These are phyloP conservation scores for Camelina hispida DNA, from an alignment of 345 rosid genomes.

Conservation along the genomic window DNA sequence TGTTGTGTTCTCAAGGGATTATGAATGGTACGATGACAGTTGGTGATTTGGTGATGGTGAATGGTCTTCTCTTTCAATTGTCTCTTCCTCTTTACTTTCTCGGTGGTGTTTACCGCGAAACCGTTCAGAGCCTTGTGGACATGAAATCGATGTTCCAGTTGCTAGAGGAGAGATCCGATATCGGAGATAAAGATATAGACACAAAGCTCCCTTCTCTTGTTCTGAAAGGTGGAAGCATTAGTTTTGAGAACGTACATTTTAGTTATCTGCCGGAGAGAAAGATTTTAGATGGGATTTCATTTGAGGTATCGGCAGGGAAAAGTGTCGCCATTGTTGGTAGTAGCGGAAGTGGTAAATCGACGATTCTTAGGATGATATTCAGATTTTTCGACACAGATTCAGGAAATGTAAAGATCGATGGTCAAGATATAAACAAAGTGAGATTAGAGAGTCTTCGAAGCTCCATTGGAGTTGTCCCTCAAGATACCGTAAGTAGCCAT, in stretches of 20 bases:
- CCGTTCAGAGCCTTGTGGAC: slow-evolving; percentile 90
- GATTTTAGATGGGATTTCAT: slow-evolving; percentile 87
- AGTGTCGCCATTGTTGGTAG: slow-evolving; percentile 96
- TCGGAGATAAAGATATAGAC: slow-evolving; percentile 62
- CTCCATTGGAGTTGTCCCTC: slow-evolving; percentile 91
- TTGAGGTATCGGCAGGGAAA: slow-evolving; percentile 85
- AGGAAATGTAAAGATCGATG: slow-evolving; percentile 84
- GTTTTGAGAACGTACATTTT: slow-evolving; percentile 80
- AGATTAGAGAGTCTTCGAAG: slow-evolving; percentile 69
- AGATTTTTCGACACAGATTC: slow-evolving; percentile 78
- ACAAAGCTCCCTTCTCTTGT: slow-evolving; percentile 70
- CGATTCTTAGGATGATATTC: slow-evolving; percentile 88
- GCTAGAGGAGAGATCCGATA: slow-evolving; percentile 86
- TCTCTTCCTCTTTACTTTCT: slow-evolving; percentile 96
- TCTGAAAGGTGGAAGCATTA: slow-evolving; percentile 75
- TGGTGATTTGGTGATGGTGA: slow-evolving; percentile 99
- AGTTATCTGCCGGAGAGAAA: slow-evolving; percentile 78
- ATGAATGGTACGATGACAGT: slow-evolving; percentile 84
- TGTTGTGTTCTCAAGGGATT: slow-evolving; percentile 82
- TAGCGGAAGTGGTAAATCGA: slow-evolving; percentile 96
- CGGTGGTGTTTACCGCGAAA: slow-evolving; percentile 96
- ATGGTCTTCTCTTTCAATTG: slow-evolving; percentile 93
- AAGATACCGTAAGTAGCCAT: slow-evolving; percentile 78
- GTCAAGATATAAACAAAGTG: slow-evolving; percentile 73
- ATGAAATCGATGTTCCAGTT: slow-evolving; percentile 88